Conservation (phyloP, 1,284 basidiomycete genomes). For the Apiotrichum sp. region DNA sequence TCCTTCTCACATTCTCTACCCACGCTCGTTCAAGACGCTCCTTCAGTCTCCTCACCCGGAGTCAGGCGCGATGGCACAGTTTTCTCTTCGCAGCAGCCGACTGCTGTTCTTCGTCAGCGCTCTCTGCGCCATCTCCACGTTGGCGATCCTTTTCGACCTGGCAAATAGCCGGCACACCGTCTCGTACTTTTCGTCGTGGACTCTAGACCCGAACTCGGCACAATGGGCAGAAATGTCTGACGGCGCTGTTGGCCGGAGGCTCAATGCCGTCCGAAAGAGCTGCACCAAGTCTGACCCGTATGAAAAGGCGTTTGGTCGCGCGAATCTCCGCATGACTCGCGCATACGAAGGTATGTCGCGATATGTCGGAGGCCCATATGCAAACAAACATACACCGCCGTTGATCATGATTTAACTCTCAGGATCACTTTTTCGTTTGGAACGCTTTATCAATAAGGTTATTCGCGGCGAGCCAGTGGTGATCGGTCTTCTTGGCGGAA, state of each 20-base stretch:
- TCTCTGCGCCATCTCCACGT: no score
- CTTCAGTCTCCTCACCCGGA: no score
- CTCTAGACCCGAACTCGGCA: neutral
- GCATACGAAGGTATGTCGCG: conserved; percentile 38
- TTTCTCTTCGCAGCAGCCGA: no score
- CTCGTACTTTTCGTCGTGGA: no score
- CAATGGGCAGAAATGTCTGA: neutral
- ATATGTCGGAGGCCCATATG: neutral
- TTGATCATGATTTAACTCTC: neutral
- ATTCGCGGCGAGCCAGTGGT: conserved; percentile 36
- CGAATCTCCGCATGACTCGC: conserved; percentile 34
- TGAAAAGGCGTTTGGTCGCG: conserved; percentile 33
- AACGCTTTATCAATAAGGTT: conserved; percentile 32
- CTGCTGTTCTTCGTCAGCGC: no score
- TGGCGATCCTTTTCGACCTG: no score
- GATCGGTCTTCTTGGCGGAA: conserved; percentile 40
- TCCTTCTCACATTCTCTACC: no score
- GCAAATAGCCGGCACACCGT: no score
- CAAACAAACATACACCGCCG: no score
- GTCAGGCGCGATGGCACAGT: no score
- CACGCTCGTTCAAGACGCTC: no score
- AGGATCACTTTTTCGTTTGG: conserved; percentile 32
- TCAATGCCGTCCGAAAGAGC: neutral
- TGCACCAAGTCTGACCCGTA: conserved; percentile 27
- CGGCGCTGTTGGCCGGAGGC: neutral